Conservation (phyloP, 306 rosid species). For the Dicorynia guianensis region DNA sequence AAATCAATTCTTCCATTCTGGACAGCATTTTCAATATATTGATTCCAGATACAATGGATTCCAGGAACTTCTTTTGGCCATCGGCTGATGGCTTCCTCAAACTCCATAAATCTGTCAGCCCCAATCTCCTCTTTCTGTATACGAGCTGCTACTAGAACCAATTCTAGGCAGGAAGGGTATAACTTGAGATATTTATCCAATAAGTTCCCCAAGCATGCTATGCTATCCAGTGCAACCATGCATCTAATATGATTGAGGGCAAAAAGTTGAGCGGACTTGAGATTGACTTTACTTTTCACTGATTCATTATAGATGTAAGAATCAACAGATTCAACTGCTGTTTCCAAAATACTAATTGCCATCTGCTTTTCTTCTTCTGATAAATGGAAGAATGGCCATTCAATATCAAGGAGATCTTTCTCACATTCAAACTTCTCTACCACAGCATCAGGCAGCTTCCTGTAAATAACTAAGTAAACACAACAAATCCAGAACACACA, state of each 20-base stretch:
- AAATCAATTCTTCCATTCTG: conserved; percentile 56
- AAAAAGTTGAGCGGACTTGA: conserved; percentile 68
- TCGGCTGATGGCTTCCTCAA: conserved; percentile 71
- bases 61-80: conserved; percentile 92
- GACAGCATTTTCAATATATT: conserved; percentile 72
- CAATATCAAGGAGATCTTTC: conserved; percentile 75
- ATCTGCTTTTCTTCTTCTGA: conserved; percentile 68
- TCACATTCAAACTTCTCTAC: conserved; percentile 83
- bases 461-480: conserved; percentile 91
- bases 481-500: conserved; percentile 94
- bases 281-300: conserved; percentile 53
- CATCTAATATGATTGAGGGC: conserved; percentile 84
- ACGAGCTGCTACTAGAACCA: conserved; percentile 64
- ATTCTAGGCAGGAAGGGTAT: conserved; percentile 82
- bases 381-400: conserved; percentile 70
- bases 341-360: conserved; percentile 69
- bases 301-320: conserved; percentile 59
- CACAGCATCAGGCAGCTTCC: conserved; percentile 84
- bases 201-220: conserved; percentile 58
- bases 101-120: conserved; percentile 56
- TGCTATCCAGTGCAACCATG: conserved; percentile 69
- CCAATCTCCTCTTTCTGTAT: conserved; percentile 48
- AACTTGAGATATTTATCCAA: conserved; percentile 69
- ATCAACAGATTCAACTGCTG: conserved; percentile 64
- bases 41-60: conserved; percentile 90